Evolutionary conservation across 257 asterid species (phyloP).

Genomic region (Nicotiana tomentosiformis): DNA sequence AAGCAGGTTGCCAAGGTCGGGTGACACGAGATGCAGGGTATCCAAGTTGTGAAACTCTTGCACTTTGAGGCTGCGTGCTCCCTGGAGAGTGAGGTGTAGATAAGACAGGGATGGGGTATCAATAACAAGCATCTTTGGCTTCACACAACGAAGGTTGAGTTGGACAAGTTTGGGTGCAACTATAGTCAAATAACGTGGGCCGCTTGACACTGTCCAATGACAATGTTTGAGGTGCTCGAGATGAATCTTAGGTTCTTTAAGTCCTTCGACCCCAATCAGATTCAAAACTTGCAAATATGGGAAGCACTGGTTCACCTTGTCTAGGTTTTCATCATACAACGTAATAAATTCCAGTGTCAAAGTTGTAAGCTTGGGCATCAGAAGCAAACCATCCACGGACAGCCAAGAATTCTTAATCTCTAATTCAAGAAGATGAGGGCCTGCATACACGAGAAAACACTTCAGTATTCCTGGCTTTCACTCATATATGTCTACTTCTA

Average conservation of each 20-base stretch:
- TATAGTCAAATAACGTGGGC: conserved; percentile 51
- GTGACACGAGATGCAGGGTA: conserved; percentile 56
- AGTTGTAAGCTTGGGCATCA: conserved; percentile 54
- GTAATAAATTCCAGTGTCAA: conserved; percentile 74
- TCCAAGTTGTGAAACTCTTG: conserved; percentile 38
- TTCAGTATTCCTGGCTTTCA: background rate
- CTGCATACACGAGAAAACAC: conserved; percentile 31
- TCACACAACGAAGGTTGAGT: conserved; percentile 58
- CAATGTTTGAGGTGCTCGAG: conserved; percentile 51
- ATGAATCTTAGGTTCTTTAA: conserved; percentile 62
- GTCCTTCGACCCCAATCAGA: conserved; percentile 76
- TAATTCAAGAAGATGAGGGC: conserved; percentile 44
- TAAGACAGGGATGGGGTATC: conserved; percentile 48
- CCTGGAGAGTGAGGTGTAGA: conserved; percentile 47
- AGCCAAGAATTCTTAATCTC: conserved; percentile 75
- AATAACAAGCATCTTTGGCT: conserved; percentile 45
- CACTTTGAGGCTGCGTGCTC: conserved; percentile 37
- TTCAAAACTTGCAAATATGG: conserved; percentile 54
- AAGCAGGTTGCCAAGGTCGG: conserved; percentile 38
- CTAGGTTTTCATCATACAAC: conserved; percentile 75
- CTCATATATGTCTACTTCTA: conserved; percentile 9
- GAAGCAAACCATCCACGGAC: conserved; percentile 52
- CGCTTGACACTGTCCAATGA: conserved; percentile 58
- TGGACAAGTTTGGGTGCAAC: conserved; percentile 46
- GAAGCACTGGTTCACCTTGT: conserved; percentile 54